phyloP scores from a whole-genome alignment of 192 early-diverging fungal genomes.

The Podochytrium sp. region DNA sequence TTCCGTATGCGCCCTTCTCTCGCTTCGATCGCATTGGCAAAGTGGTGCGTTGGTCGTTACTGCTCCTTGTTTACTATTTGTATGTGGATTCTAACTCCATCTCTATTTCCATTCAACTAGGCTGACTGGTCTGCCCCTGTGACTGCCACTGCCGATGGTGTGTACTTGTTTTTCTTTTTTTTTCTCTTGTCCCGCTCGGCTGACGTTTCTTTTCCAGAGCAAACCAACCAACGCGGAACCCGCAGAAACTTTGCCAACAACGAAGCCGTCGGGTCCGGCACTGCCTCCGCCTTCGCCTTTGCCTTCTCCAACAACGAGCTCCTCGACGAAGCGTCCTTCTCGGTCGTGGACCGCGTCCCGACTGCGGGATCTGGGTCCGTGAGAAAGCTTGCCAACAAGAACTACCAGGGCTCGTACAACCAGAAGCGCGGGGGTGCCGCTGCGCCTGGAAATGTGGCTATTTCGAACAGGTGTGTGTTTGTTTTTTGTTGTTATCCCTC shows the following conservation, averaged over 20 bases:
- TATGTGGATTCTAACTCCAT: conserved; percentile 6
- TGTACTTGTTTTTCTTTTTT: conserved; percentile 1
- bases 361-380: conserved; percentile 44
- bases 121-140: conserved; percentile 24
- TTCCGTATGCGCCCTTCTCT: conserved; percentile 94
- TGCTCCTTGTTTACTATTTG: conserved; percentile 58
- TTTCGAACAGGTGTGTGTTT: conserved; percentile 20
- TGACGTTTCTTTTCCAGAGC: background rate
- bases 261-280: conserved; percentile 83
- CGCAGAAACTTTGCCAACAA: conserved; percentile 31
- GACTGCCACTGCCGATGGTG: background rate
- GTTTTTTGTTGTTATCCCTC: background rate
- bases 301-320: conserved; percentile 67
- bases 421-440: conserved; percentile 42
- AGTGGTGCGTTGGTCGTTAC: conserved; percentile 96
- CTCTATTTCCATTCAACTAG: background rate
- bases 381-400: conserved; percentile 20
- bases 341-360: conserved; percentile 81
- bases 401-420: conserved; percentile 16
- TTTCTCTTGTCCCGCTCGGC: background rate
- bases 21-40: conserved; percentile 95
- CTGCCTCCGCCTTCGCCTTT: conserved; percentile 85
- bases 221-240: conserved; percentile 1
- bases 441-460: conserved; percentile 15
- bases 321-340: conserved; percentile 91